Evolutionary conservation across 192 early-diverging fungal species (phyloP).

Genomic region (Coemansia interrupta): DNA sequence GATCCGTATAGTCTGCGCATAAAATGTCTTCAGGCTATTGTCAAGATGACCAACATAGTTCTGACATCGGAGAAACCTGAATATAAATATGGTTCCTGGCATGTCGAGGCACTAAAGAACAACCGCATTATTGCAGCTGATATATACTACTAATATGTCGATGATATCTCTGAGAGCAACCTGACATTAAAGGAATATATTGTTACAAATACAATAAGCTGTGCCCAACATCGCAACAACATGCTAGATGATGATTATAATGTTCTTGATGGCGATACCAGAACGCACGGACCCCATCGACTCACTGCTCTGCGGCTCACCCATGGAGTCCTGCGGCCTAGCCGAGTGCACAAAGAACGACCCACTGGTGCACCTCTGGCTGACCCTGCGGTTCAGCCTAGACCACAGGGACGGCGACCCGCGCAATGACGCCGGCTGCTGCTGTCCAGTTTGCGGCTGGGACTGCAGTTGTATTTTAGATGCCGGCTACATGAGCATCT

Average conservation of each 20-base stretch:
- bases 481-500: not conserved
- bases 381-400: slow-evolving; percentile 25
- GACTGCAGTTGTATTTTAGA: not conserved
- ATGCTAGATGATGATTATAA: too few species aligned
- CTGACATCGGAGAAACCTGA: slow-evolving; percentile 64
- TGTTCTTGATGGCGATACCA: too few species aligned
- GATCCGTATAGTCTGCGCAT: slow-evolving; percentile 34
- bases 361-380: slow-evolving; percentile 19
- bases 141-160: slow-evolving; percentile 67
- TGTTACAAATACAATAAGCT: slow-evolving; percentile 5
- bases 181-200: slow-evolving; percentile 55
- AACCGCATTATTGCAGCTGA: slow-evolving; percentile 72
- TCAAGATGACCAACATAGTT: slow-evolving; percentile 68
- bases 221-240: slow-evolving; percentile 22
- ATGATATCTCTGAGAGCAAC: slow-evolving; percentile 62
- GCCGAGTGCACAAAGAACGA: not conserved
- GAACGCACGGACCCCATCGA: too few species aligned
- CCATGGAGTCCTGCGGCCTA: not conserved
- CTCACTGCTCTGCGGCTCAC: too few species aligned
- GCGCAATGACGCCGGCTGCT: not conserved
- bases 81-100: slow-evolving; percentile 61
- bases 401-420: slow-evolving; percentile 32
- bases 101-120: slow-evolving; percentile 68
- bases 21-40: slow-evolving; percentile 58
- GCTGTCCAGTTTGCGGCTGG: slow-evolving; percentile 1